Evolutionary conservation across 148 eudicot genomes (phyloP).

Genomic region (Persicaria tinctoria): DNA sequence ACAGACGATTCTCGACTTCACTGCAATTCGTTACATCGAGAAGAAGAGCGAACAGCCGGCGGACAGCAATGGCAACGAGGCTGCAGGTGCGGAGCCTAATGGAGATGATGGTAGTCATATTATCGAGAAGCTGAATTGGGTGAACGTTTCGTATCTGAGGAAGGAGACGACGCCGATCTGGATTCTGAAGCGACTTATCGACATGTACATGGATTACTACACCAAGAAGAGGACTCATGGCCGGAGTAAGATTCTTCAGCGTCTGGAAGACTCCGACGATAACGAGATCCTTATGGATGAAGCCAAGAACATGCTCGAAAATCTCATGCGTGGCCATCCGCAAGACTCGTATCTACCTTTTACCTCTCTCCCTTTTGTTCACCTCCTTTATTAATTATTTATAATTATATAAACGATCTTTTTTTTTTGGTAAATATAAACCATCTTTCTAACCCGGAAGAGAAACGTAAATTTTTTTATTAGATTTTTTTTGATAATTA

Average conservation of each 20-base stretch:
- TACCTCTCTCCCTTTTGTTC: too few species aligned
- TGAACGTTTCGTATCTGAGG: background rate
- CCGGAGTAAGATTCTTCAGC: background rate
- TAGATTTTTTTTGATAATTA: too few species aligned
- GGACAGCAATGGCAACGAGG: background rate
- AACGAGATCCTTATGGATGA: background rate
- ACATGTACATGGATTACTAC: background rate
- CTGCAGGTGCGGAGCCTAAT: background rate
- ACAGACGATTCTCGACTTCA: background rate
- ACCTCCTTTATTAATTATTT: too few species aligned
- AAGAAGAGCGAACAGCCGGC: background rate
- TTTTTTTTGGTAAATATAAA: too few species aligned
- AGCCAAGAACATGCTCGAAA: background rate
- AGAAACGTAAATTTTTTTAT: too few species aligned
- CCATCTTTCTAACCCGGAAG: too few species aligned
- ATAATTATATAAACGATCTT: too few species aligned
- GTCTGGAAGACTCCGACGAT: background rate
- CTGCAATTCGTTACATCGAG: background rate
- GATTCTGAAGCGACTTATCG: background rate
- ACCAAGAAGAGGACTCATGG: background rate
- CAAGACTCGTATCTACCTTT: too few species aligned
- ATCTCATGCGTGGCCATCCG: background rate
- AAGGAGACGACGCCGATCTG: background rate
- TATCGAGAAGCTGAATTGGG: background rate
- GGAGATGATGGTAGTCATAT: background rate